phyloP scores from a whole-genome alignment of 805 yeast genomes.

The Candida incommunis region DNA sequence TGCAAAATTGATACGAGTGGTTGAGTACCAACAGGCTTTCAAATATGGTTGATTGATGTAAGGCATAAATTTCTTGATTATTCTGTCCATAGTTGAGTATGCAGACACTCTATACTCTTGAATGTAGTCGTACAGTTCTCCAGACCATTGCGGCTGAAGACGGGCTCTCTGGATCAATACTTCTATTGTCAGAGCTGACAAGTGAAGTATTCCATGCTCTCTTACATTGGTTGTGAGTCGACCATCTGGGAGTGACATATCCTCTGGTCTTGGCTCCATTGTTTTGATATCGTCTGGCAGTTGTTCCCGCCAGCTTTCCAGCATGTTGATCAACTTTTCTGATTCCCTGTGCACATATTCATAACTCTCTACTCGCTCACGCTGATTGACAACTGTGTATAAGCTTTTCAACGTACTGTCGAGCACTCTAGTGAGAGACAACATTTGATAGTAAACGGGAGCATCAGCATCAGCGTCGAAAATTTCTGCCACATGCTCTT shows the following conservation, averaged over 20 bases:
- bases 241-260: conserved; percentile 4
- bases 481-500: conserved; percentile 1
- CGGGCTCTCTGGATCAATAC: conserved; percentile 16
- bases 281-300: conserved; percentile 16
- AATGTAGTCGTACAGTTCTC: conserved; percentile 6
- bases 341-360: conserved; percentile 8
- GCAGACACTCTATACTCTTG: conserved; percentile 15
- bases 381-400: conserved; percentile 6
- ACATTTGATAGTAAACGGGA: background rate
- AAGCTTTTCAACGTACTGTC: conserved; percentile 14
- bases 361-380: conserved; percentile 5
- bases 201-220: conserved; percentile 19
- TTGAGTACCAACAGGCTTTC: conserved; percentile 23
- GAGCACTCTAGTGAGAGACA: conserved; percentile 14
- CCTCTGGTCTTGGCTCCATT: conserved; percentile 16
- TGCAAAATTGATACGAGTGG: conserved; percentile 18
- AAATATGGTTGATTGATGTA: conserved; percentile 22
- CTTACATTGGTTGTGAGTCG: background rate
- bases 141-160: conserved; percentile 14
- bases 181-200: conserved; percentile 18
- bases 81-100: conserved; percentile 15
- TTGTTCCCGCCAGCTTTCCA: conserved; percentile 14
- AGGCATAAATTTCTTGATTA: conserved; percentile 17
- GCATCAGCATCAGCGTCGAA: too few species aligned
- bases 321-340: conserved; percentile 8